Evolutionary conservation across 2,329 filamentous ascomycete genomes (phyloP), one percentile per base, ranked within the genome.

Genomic region (Knoxdaviesia capensis): DNA sequence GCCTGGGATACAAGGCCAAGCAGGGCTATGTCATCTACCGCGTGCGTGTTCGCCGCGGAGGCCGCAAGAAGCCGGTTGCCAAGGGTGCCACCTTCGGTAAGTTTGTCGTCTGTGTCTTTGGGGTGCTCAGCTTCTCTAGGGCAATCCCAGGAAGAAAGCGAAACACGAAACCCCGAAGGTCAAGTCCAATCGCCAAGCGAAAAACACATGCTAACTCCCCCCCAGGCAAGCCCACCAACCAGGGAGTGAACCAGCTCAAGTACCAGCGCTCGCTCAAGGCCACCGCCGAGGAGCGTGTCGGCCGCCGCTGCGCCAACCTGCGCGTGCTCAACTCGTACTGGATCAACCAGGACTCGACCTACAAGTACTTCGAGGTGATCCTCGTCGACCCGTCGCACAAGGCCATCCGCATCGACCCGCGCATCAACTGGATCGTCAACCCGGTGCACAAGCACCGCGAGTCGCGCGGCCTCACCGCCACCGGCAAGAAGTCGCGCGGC

Each of bases 361-460:
- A 96, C 84, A 98, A 98, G 78, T 98, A 98, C 83, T 98, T 77
- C 75, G 90, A 98, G 73, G 80, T 96, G 68, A 96, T 98, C 74
- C 84, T 94, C 61, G 88, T 98, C 63, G 90, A 98, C 74, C 90
- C 90, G 64, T 83, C 92, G 74, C 90, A 98, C 84, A 96, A 96
- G 79, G 90, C 90, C 62, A 98, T 98, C 77, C 90, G 90, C 68
- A 84, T 82, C 62, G 90, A 98, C 67, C 73, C 90, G 60, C 87
- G 90, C 69, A 96, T 98, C 83, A 98, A 94, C 84, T 98, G 90
- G 90, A 98, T 98, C 76, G 85, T 88, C 71, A 92, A 92, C 72
- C 82, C 90, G 56, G 92, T 98, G 59, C 90, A 98, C 85, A 98
- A 98, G 87, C 90, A 96, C 80, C 90, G 90, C 72, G 90, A 98